A percentile compares a stretch with the other conserved stretches of the same genome.
Evolutionary conservation across 2,329 filamentous ascomycete genomes (phyloP).

Genomic region (Aspergillus spinulosporus): DNA sequence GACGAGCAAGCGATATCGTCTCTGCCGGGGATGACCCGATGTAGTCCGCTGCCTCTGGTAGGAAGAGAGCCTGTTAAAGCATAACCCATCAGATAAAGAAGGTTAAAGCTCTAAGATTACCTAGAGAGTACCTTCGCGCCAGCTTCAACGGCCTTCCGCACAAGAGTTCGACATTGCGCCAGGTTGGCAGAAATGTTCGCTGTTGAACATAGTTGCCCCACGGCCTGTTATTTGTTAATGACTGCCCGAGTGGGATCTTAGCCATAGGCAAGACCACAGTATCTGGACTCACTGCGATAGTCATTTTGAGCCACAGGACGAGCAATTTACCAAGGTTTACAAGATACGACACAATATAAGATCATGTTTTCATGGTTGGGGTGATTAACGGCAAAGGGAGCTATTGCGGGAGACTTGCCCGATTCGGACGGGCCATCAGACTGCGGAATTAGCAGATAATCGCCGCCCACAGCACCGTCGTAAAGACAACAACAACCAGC

Average conservation of each 20-base stretch:
- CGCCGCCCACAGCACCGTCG: slow-evolving; percentile 17
- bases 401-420: slow-evolving; percentile 27
- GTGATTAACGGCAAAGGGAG: slow-evolving; percentile 6
- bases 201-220: slow-evolving; percentile 88
- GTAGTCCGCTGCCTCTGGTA: slow-evolving; percentile 91
- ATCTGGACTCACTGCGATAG: slow-evolving; percentile 27
- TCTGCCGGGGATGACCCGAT: slow-evolving; percentile 69
- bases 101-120: neutral
- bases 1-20: slow-evolving; percentile 68
- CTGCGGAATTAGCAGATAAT: slow-evolving; percentile 17
- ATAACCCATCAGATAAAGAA: neutral
- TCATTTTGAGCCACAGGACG: slow-evolving; percentile 23
- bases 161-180: slow-evolving; percentile 69
- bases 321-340: neutral
- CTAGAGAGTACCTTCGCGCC: slow-evolving; percentile 67
- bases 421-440: slow-evolving; percentile 21
- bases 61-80: slow-evolving; percentile 68
- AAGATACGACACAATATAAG: neutral
- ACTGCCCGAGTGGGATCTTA: neutral
- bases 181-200: slow-evolving; percentile 76
- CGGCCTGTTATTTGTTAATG: slow-evolving; percentile 57
- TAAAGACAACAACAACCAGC: slow-evolving; percentile 26
- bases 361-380: neutral
- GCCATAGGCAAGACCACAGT: too few relatives aligned
- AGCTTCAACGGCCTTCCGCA: slow-evolving; percentile 69